These are phyloP conservation scores for Haematococcus lacustris DNA, from an alignment of 139 green algal species.

Conservation along the genomic window DNA sequence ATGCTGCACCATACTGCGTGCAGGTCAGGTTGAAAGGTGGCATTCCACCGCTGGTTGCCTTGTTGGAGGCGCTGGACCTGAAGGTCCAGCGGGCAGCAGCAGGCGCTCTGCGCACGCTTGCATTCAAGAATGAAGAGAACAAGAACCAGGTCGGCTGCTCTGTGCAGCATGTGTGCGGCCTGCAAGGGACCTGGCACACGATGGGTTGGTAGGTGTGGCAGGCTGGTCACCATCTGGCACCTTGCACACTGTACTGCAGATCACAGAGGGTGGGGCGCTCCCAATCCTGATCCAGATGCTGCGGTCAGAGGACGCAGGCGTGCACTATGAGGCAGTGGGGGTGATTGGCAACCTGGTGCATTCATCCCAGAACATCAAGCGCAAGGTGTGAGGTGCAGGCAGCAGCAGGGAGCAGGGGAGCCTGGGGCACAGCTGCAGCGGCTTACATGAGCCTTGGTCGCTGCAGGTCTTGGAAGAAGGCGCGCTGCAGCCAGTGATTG, in stretches of 20 bases:
- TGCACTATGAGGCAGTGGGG: conserved; percentile 97
- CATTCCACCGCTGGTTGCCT: conserved; percentile 83
- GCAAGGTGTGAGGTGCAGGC: conserved; percentile 10
- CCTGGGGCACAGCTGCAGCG: too few species aligned
- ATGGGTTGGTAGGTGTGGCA: too few species aligned
- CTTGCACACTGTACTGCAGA: conserved; percentile 57
- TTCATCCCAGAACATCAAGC: conserved; percentile 42
- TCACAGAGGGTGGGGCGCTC: conserved; percentile 86
- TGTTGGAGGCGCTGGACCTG: conserved; percentile 76
- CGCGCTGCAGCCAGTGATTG: conserved; percentile 96
- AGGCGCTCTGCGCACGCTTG: conserved; percentile 84
- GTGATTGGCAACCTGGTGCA: conserved; percentile 98
- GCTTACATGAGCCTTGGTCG: not conserved
- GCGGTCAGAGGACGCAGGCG: conserved; percentile 71
- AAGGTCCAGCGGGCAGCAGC: conserved; percentile 83
- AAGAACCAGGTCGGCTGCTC: conserved; percentile 81
- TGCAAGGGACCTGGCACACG: not conserved
- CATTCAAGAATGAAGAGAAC: conserved; percentile 99
- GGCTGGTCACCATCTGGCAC: too few species aligned
- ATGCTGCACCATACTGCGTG: too few species aligned
- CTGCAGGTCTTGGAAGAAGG: conserved; percentile 58
- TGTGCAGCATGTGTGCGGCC: too few species aligned
- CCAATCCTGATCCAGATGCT: conserved; percentile 94
- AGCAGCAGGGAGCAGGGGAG: not conserved
- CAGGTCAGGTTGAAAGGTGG: conserved; percentile 68